Evolutionary conservation across 495 filamentous ascomycete genomes (phyloP), one percentile per base, ranked within the genome.

Genomic region (Hypoxylon fuscum): DNA sequence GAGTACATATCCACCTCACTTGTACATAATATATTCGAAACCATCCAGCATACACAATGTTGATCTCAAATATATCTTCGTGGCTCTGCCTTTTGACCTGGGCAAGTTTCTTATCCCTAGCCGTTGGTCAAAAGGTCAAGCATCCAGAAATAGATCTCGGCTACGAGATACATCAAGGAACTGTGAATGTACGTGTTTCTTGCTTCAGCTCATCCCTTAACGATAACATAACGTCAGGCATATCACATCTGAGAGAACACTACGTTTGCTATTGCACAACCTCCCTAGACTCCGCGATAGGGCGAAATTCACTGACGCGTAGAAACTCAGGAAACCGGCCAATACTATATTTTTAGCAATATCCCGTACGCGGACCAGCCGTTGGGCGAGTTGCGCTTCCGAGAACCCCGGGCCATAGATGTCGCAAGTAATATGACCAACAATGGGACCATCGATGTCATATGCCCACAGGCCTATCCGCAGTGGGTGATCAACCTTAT

Each of bases 391-490:
- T 8, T 51, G n/a, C 60, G 65, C 7, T 68, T 68, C 22, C 17
- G 21, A 17, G 29, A 64, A 29, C 55, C 65, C 8, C 44, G 52
- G 9, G 29, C 55, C 0, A 55, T 60, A 23, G 11, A 14, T 9
- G 37, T 20, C 20, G 11, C 29, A 6, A 29, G 34, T 10, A 15
- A 5, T 12, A 38, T 23, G 17, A 21, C 32, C 37, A 47, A 44
- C 35, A 38, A 55, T 42, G 55, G 37, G n/a, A 9, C 25, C 23
- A 12, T 10, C n/a, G 47, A 56, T 18, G 44, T 63, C 2, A 60
- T 68, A 18, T 68, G 65, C 21, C 60, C 52, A 9, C 65, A 68
- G 42, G 65, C 65, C 1, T 65, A 61, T 15, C 65, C 61, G 47
- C 47, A 64, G 29, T 68, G 65, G 65, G 32, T 54, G 9, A 53